Conservation (phyloP, 768 basidiomycete genomes). For the Leccinum olivaceopallidum region DNA sequence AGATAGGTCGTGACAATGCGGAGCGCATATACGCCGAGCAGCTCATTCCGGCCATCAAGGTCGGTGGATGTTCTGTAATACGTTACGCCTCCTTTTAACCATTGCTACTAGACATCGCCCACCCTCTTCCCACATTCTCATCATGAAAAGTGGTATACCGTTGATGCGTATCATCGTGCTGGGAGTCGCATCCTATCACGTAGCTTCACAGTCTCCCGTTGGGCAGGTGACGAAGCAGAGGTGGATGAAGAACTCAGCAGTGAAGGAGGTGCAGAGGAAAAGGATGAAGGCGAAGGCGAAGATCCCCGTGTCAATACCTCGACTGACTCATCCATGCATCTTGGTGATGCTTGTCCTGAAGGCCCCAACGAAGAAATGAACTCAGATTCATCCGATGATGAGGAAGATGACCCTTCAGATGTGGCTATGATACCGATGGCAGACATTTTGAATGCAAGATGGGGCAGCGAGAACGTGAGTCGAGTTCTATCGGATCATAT, state of each 20-base stretch:
- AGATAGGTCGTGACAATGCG: constrained; percentile 83
- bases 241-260: constrained; percentile 8
- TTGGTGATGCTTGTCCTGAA: constrained; percentile 24
- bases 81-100: neutral
- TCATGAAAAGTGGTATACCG: constrained; percentile 52
- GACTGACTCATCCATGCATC: constrained; percentile 31
- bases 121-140: constrained; percentile 66
- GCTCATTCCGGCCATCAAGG: constrained; percentile 70
- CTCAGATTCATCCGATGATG: constrained; percentile 42
- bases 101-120: constrained; percentile 52
- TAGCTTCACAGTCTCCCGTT: constrained; percentile 81
- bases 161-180: constrained; percentile 81
- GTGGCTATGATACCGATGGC: constrained; percentile 96
- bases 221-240: constrained; percentile 39
- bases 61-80: constrained; percentile 32
- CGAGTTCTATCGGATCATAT: neutral
- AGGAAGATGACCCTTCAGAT: constrained; percentile 58
- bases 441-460: constrained; percentile 92
- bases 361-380: constrained; percentile 32
- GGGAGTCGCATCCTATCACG: constrained; percentile 92
- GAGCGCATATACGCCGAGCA: constrained; percentile 69
- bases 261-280: constrained; percentile 38
- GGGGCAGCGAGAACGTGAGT: constrained; percentile 79
- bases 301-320: constrained; percentile 24
- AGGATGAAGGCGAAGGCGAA: constrained; percentile 31